Evolutionary conservation across 1,139 yeast species (phyloP), one percentile per base, ranked within the genome.

Genomic region (Candida sanyaensis): DNA sequence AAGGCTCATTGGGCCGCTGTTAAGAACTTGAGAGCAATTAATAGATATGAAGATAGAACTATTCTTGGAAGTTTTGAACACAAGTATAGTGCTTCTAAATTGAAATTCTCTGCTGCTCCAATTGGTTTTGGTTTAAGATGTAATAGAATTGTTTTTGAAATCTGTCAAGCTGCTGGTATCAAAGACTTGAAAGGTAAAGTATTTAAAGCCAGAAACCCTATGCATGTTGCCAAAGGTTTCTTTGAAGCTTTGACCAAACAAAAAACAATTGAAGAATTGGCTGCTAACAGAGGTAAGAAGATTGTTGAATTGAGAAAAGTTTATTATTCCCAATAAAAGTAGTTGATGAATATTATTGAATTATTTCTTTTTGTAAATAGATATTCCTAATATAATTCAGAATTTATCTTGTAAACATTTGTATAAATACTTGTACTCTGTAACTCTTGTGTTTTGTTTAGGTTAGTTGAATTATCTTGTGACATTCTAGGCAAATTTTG

Each of bases 1-100:
- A 89, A 90, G 63, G 97, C 98, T 7, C 92, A 86, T 65, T 89
- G 97, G 96, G 86, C 88, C 61, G 98, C 98, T 3, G 88, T 92
- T 47, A 89, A 90, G 69, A 90, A 90, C 66, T 75, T 95, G 65
- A 79, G 81, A 32, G 83, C 86, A 54, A 81, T 95, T 47, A 96
- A 96, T 46, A 80, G 97, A 56, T 86, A 88, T 63, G 97, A 93
- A 68, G 80, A 90, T 60, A 82, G 99, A 73, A 93, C 99, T 31
- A 87, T 95, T 48, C 82, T 84, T 62, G 97, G 97, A 49, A 86
- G 88, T 55, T 78, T 93, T 49, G 87, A 87, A 55, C 78, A 85
- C 70, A 90, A 92, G 64, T 90, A 75, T 69, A 97, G 91, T 61
- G 96, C 97, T 31, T 95, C 92, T 45, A 82, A 86, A 60, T 76